These are phyloP conservation scores for Ophiocordyceps robertsii DNA, from an alignment of 2,329 filamentous ascomycete genomes.

Conservation along the genomic window DNA sequence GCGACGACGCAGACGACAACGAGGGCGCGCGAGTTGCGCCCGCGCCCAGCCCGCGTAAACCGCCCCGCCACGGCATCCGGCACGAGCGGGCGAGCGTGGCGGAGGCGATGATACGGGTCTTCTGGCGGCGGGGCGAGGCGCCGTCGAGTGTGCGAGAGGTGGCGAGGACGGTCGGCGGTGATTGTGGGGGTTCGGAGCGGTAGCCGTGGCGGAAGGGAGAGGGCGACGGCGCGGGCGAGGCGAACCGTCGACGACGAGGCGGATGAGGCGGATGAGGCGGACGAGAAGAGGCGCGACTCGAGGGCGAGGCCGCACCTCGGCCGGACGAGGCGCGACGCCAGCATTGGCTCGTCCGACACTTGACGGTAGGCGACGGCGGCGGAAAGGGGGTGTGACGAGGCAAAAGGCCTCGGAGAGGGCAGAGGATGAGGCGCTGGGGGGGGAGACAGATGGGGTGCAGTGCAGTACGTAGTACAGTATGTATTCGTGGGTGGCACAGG, in stretches of 20 bases:
- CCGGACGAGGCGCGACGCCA: background rate
- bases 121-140: conserved; percentile 4
- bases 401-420: background rate
- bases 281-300: no score
- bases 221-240: background rate
- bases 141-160: conserved; percentile 10
- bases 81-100: conserved; percentile 17
- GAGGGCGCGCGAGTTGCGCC: conserved; percentile 20
- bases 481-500: no score
- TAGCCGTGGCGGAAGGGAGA: background rate
- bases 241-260: no score
- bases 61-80: conserved; percentile 11
- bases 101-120: conserved; percentile 2
- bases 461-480: no score
- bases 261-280: no score
- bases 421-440: background rate
- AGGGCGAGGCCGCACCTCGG: background rate
- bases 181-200: background rate
- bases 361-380: conserved; percentile 8
- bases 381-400: conserved; percentile 5
- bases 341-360: background rate
- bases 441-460: background rate
- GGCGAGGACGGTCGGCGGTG: conserved; percentile 3
- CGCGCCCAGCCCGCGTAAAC: conserved; percentile 13
- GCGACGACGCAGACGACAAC: conserved; percentile 25